Evolutionary conservation across 2,329 filamentous ascomycete genomes (phyloP).

Genomic region (Colletotrichum somersetense): DNA sequence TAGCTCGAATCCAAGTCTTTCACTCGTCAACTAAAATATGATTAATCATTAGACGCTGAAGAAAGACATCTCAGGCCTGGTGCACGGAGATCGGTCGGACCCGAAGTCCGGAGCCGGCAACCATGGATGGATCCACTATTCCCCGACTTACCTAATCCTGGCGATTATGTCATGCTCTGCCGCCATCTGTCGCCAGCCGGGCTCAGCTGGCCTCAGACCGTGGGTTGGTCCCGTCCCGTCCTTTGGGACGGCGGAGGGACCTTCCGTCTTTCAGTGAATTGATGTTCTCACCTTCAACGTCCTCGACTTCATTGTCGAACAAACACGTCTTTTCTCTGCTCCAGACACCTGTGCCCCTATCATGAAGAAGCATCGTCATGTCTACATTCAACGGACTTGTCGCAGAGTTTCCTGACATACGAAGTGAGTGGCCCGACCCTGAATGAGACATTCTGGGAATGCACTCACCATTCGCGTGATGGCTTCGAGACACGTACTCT

Average conservation of each 20-base stretch:
- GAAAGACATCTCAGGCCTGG: background rate
- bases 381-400: conserved; percentile 82
- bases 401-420: conserved; percentile 83
- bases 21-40: background rate
- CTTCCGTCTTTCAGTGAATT: background rate
- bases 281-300: background rate
- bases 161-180: background rate
- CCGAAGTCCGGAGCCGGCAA: background rate
- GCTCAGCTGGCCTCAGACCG: rapidly evolving
- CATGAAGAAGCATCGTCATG: conserved; percentile 61
- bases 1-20: background rate
- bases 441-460: conserved; percentile 26
- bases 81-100: background rate
- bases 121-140: rapidly evolving
- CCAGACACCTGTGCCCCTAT: background rate
- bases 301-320: background rate
- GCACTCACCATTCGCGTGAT: background rate
- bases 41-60: background rate
- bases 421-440: conserved; percentile 60
- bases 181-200: rapidly evolving
- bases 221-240: too few relatives aligned
- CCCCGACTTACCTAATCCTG: too few relatives aligned
- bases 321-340: too few relatives aligned
- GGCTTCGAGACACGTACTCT: conserved; percentile 4
- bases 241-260: background rate